Evolutionary conservation across 2,329 filamentous ascomycete species (phyloP).

Genomic region (Bipolaris bicolor): DNA sequence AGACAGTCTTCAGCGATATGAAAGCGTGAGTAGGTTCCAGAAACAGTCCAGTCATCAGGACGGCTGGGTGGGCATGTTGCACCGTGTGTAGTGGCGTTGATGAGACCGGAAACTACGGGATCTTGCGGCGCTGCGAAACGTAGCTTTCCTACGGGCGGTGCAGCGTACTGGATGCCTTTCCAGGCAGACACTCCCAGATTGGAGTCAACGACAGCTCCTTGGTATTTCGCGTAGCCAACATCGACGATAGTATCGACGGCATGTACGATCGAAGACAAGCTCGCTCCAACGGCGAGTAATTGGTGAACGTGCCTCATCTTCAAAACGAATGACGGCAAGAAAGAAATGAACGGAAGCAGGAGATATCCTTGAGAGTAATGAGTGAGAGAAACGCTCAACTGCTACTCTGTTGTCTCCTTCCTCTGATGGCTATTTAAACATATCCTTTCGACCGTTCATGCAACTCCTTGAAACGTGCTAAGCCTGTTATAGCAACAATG

Average conservation of each 20-base stretch:
- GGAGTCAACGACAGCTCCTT: constrained; percentile 57
- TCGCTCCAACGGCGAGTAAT: constrained; percentile 2
- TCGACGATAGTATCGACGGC: constrained; percentile 58
- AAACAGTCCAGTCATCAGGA: constrained; percentile 30
- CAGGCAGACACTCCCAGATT: constrained; percentile 68
- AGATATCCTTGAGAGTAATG: background rate
- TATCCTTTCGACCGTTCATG: background rate
- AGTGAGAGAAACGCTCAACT: background rate
- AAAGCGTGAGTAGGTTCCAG: constrained; percentile 20
- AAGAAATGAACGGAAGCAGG: background rate
- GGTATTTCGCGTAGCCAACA: constrained; percentile 69
- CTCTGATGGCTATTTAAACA: background rate
- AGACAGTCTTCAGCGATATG: constrained; percentile 68
- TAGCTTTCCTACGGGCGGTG: constrained; percentile 68
- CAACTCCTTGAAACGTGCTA: background rate
- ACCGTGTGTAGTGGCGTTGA: constrained; percentile 35
- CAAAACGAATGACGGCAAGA: background rate
- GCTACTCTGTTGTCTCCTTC: background rate
- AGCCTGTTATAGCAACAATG: background rate
- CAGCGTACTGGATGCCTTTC: constrained; percentile 76
- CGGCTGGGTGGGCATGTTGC: constrained; percentile 43
- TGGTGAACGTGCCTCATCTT: constrained; percentile 6
- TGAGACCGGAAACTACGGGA: constrained; percentile 14
- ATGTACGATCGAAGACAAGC: constrained; percentile 7
- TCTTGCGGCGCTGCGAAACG: constrained; percentile 69